Conservation (phyloP, 23 red algal species). For the Gracilaria vermiculophylla region DNA sequence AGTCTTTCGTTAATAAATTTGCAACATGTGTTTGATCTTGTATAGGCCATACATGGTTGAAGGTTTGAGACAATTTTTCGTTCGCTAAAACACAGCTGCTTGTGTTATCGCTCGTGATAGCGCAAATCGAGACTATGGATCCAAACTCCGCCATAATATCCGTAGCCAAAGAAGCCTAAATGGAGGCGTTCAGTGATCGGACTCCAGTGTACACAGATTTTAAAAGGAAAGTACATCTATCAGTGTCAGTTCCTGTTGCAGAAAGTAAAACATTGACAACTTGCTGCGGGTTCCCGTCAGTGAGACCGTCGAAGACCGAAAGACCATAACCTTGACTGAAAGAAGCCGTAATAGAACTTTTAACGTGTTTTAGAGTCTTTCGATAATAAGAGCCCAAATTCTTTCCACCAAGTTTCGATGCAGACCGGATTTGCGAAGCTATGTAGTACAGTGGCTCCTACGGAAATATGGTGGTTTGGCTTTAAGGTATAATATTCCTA, state of each 20-base stretch:
- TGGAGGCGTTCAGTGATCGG: neutral
- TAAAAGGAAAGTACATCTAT: neutral
- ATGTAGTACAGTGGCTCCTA: no score
- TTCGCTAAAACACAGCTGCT: neutral
- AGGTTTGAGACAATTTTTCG: neutral
- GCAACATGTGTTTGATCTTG: neutral
- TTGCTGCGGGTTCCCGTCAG: neutral
- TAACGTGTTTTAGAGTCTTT: neutral
- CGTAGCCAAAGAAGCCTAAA: neutral
- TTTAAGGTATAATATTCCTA: no score
- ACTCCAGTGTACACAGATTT: neutral
- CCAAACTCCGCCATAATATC: neutral
- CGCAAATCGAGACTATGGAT: neutral
- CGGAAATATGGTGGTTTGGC: no score
- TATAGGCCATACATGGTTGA: neutral
- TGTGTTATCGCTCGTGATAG: neutral
- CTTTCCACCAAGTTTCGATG: neutral
- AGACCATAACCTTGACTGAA: neutral
- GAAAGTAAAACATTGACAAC: neutral
- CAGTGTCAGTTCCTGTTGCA: neutral
- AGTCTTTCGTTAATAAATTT: neutral
- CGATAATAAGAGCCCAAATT: neutral
- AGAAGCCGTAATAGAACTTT: neutral
- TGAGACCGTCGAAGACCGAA: neutral
- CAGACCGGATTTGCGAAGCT: neutral